Conservation (phyloP, 2,329 filamentous ascomycete species). For the Colletotrichum destructivum region DNA sequence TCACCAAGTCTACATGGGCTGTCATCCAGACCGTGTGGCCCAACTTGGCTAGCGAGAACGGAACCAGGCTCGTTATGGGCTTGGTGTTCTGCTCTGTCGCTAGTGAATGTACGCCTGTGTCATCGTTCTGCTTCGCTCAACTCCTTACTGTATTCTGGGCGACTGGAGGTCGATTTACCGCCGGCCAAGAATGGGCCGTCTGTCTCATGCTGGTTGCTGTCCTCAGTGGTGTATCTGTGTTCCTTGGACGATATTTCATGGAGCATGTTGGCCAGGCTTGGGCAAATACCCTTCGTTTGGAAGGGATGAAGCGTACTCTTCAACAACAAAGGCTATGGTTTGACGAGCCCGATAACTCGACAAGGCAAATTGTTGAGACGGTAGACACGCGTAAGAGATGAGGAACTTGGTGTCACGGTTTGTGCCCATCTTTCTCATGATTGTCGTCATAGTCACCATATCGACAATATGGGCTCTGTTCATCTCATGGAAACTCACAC, state of each 20-base stretch:
- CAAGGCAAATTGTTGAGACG: conserved; percentile 76
- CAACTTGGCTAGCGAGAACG: conserved; percentile 66
- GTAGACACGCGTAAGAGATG: conserved; percentile 90
- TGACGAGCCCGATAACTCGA: conserved; percentile 75
- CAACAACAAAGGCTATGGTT: conserved; percentile 87
- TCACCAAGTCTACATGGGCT: conserved; percentile 23
- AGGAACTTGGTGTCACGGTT: conserved; percentile 86
- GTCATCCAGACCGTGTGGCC: conserved; percentile 82
- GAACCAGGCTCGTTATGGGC: conserved; percentile 70
- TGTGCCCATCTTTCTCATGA: conserved; percentile 77
- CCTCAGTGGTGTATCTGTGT: conserved; percentile 76
- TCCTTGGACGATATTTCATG: conserved; percentile 78
- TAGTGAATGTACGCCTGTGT: conserved; percentile 78
- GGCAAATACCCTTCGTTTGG: conserved; percentile 79
- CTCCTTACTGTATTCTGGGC: conserved; percentile 80
- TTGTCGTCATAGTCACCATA: conserved; percentile 75
- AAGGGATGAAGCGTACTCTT: conserved; percentile 79
- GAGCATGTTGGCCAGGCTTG: conserved; percentile 82
- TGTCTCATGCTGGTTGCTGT: conserved; percentile 78
- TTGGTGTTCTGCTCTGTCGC: conserved; percentile 74
- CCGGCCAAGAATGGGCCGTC: conserved; percentile 77
- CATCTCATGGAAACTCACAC: conserved; percentile 84
- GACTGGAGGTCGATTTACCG: conserved; percentile 60
- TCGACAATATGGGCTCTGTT: conserved; percentile 81
- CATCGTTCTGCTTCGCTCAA: conserved; percentile 79